Evolutionary conservation across 805 yeast species (phyloP).

Genomic region (Yueomyces sp.): DNA sequence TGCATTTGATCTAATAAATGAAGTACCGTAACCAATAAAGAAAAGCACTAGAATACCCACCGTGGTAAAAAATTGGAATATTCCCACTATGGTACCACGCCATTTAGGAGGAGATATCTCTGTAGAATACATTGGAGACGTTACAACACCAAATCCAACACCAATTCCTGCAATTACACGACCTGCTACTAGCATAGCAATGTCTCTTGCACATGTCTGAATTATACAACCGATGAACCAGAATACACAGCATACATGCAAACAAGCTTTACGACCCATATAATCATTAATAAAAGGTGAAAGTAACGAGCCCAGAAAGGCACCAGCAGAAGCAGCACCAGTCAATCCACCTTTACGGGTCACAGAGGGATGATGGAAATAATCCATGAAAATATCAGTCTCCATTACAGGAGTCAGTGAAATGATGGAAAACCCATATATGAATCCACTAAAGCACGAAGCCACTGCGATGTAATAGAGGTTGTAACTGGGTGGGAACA

Average conservation of each 20-base stretch:
- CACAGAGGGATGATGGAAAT: conserved; percentile 37
- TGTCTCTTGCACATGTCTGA: conserved; percentile 33
- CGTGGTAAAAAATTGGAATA: conserved; percentile 62
- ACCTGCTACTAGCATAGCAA: conserved; percentile 48
- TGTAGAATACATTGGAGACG: conserved; percentile 73
- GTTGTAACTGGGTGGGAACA: conserved; percentile 31
- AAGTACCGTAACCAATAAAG: conserved; percentile 49
- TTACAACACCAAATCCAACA: conserved; percentile 65
- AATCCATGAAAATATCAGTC: conserved; percentile 31
- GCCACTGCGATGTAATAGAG: conserved; percentile 41
- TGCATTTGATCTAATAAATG: conserved; percentile 36
- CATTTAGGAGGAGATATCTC: conserved; percentile 55
- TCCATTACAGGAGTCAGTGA: conserved; percentile 55
- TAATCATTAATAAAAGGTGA: conserved; percentile 29
- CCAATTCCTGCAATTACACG: conserved; percentile 53
- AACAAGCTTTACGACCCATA: conserved; percentile 43
- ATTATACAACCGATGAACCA: conserved; percentile 49
- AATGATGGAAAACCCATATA: conserved; percentile 63
- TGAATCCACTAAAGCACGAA: conserved; percentile 52
- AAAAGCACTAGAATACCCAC: conserved; percentile 42
- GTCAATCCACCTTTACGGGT: conserved; percentile 57
- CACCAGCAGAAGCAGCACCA: conserved; percentile 64
- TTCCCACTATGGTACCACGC: conserved; percentile 55
- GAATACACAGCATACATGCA: conserved; percentile 37
- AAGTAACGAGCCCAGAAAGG: conserved; percentile 44